These are phyloP conservation scores for Aurinia saxatilis DNA, from an alignment of 345 rosid genomes.

Conservation along the genomic window DNA sequence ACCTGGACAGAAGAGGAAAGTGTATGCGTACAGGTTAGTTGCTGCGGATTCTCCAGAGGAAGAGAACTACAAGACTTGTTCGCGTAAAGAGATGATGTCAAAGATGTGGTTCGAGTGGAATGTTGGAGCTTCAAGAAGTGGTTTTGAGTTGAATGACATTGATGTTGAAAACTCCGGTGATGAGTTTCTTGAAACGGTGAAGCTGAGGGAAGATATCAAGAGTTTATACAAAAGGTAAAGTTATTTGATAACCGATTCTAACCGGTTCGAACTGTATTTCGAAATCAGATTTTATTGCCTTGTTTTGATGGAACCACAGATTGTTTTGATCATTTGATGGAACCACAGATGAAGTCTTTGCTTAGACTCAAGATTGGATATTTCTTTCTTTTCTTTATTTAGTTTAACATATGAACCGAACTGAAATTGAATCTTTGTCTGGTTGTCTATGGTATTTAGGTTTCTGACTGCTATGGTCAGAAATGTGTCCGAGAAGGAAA, in stretches of 20 bases:
- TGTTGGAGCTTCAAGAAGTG: constrained; percentile 39
- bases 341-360: too few species aligned
- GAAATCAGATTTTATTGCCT: not conserved
- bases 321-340: too few species aligned
- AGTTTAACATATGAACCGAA: too few species aligned
- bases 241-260: not conserved
- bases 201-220: constrained; percentile 43
- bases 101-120: constrained; percentile 98
- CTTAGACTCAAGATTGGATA: too few species aligned
- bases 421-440: too few species aligned
- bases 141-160: constrained; percentile 42
- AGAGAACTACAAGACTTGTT: constrained; percentile 56
- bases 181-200: constrained; percentile 41
- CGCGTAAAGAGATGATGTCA: constrained; percentile 67
- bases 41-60: constrained; percentile 81
- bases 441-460: too few species aligned
- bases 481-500: not conserved
- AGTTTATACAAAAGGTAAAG: constrained; percentile 49
- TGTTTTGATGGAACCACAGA: too few species aligned
- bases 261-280: not conserved
- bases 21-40: constrained; percentile 57
- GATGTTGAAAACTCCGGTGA: constrained; percentile 52
- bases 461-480: too few species aligned
- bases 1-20: constrained; percentile 82
- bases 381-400: too few species aligned